Evolutionary conservation across 805 yeast genomes (phyloP).

Genomic region (Metschnikowia continentalis): DNA sequence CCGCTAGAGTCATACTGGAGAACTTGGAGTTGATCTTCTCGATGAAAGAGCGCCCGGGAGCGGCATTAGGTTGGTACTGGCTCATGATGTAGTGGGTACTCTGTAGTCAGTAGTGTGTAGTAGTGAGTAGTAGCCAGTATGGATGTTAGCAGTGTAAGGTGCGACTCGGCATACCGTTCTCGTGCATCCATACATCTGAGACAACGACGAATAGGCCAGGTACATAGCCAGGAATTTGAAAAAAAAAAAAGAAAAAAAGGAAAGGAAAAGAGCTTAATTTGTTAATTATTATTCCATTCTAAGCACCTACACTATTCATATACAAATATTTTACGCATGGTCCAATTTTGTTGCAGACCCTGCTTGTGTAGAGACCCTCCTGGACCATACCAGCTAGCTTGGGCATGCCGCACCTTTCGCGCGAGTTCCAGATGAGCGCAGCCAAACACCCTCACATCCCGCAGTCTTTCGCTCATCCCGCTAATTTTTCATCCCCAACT

Average conservation of each 20-base stretch:
- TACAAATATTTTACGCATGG: too few relatives aligned
- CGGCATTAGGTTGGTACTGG: constrained; percentile 21
- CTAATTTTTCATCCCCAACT: neutral
- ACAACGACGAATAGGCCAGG: neutral
- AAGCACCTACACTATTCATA: too few relatives aligned
- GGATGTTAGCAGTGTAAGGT: neutral
- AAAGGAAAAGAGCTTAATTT: too few relatives aligned
- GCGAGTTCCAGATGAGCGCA: neutral
- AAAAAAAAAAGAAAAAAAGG: neutral
- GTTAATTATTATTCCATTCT: too few relatives aligned
- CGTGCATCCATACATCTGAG: neutral
- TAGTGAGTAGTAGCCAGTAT: neutral
- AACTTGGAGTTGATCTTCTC: constrained; percentile 36
- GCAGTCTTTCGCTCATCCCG: neutral
- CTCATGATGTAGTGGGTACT: constrained; percentile 12
- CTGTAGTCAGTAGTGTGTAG: neutral
- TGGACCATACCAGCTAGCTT: too few relatives aligned
- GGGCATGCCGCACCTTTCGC: neutral
- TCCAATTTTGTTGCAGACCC: too few relatives aligned
- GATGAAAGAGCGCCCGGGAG: constrained; percentile 27
- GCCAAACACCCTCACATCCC: neutral
- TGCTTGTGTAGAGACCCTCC: too few relatives aligned
- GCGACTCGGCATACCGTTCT: neutral
- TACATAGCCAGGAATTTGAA: neutral
- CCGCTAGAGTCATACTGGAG: constrained; percentile 31